Evolutionary conservation across 2,329 filamentous ascomycete genomes (phyloP).

Genomic region (Tolypocladium ovalisporum): DNA sequence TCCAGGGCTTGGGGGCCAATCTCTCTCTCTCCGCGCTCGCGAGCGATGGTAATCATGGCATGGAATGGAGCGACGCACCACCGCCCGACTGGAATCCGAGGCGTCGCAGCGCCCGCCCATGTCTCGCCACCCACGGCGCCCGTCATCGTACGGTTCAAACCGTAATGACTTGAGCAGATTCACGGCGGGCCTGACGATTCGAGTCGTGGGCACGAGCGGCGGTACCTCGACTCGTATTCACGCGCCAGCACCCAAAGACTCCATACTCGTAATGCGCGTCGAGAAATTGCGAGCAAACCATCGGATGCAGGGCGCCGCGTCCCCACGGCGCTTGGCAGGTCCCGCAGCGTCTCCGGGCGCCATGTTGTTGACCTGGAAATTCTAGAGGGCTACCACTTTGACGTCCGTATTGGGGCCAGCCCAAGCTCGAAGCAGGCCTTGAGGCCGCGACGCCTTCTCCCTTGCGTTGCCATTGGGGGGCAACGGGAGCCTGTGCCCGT

Average conservation of each 20-base stretch:
- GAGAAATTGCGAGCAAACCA: background rate
- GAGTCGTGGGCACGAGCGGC: background rate
- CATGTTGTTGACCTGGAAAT: background rate
- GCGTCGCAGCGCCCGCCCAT: background rate
- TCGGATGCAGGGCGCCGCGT: background rate
- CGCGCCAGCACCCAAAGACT: background rate
- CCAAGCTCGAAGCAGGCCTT: background rate
- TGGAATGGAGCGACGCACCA: background rate
- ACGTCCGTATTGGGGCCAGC: background rate
- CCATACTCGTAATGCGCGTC: no score
- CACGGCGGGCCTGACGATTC: background rate
- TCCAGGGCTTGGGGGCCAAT: no score
- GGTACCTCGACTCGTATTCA: background rate
- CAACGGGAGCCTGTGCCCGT: background rate
- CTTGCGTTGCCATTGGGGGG: background rate
- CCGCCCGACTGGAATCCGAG: background rate
- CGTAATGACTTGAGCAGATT: background rate
- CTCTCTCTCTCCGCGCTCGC: no score
- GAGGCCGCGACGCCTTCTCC: background rate
- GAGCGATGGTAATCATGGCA: no score
- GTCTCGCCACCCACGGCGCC: background rate
- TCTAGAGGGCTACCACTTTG: background rate
- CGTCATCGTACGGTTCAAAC: background rate
- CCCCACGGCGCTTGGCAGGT: no score
- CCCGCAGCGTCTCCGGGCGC: no score